Percentiles rank a stretch among this genome's conserved stretches.
phyloP scores from a whole-genome alignment of 805 yeast species.

The Yamadazyma sp. region DNA sequence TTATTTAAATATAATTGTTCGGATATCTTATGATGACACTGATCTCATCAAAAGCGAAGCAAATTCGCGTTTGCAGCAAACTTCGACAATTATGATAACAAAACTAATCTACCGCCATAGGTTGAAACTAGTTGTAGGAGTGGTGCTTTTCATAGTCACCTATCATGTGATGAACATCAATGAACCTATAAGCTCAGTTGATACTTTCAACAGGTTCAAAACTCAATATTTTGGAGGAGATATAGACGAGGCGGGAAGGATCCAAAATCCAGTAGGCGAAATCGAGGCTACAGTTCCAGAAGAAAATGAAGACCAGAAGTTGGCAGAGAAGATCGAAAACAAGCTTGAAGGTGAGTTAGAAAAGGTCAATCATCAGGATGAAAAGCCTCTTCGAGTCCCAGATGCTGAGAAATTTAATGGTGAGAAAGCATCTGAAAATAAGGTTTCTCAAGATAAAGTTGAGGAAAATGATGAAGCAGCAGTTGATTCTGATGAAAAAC shows the following conservation, averaged over 20 bases:
- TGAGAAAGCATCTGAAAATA: background rate
- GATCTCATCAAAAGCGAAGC: no score
- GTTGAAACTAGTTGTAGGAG: background rate
- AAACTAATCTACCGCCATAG: conserved; percentile 5
- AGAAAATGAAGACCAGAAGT: background rate
- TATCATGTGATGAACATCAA: background rate
- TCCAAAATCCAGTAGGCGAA: conserved; percentile 7
- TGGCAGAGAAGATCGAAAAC: conserved; percentile 1
- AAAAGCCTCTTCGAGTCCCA: no score
- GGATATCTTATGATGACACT: no score
- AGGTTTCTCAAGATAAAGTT: background rate
- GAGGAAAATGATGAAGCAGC: background rate
- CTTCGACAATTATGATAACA: conserved; percentile 1
- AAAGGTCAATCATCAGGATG: background rate
- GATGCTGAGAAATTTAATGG: no score
- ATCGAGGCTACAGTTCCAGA: conserved; percentile 4
- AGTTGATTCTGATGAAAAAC: background rate
- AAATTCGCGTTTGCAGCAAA: background rate
- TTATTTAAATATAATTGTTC: no score
- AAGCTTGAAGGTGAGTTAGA: background rate
- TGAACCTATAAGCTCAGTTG: background rate
- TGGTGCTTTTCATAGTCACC: background rate
- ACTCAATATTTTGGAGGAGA: background rate
- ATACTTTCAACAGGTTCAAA: no score
- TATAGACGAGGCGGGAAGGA: background rate